Evolutionary conservation across 2,329 filamentous ascomycete species (phyloP).

Genomic region (Sporothrix dimorphospora): DNA sequence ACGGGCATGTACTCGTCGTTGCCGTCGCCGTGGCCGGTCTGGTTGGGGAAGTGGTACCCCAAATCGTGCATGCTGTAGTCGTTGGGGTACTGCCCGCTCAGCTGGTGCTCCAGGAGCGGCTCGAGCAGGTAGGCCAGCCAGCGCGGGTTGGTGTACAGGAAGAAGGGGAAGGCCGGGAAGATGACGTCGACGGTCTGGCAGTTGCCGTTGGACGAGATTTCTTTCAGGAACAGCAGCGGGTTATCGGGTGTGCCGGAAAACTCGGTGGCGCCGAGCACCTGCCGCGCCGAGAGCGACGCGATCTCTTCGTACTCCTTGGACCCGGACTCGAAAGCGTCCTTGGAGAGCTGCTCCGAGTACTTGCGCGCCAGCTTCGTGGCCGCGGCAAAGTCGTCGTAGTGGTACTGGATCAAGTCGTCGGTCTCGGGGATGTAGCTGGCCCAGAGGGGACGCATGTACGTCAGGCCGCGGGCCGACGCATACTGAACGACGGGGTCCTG

Average conservation of each 20-base stretch:
- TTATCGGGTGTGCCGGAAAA: slow-evolving; percentile 72
- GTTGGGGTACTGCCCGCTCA: slow-evolving; percentile 81
- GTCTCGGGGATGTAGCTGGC: slow-evolving; percentile 68
- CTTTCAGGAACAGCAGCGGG: slow-evolving; percentile 77
- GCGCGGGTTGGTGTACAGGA: slow-evolving; percentile 78
- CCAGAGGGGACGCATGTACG: slow-evolving; percentile 79
- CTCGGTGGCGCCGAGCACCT: slow-evolving; percentile 75
- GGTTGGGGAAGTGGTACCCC: slow-evolving; percentile 70
- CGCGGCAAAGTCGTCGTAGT: slow-evolving; percentile 71
- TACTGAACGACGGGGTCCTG: slow-evolving; percentile 80
- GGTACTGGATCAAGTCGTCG: slow-evolving; percentile 67
- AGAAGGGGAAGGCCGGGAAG: slow-evolving; percentile 82
- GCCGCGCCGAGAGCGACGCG: slow-evolving; percentile 75
- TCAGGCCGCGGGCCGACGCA: slow-evolving; percentile 74
- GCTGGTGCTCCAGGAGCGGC: slow-evolving; percentile 76
- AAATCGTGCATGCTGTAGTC: slow-evolving; percentile 77
- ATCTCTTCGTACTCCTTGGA: slow-evolving; percentile 76
- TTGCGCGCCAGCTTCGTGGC: slow-evolving; percentile 65
- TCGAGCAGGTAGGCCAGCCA: slow-evolving; percentile 79
- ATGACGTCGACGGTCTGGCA: slow-evolving; percentile 85
- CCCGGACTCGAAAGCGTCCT: slow-evolving; percentile 73
- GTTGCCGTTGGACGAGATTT: slow-evolving; percentile 83
- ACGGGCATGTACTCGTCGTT: slow-evolving; percentile 73
- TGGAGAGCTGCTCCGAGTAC: slow-evolving; percentile 70
- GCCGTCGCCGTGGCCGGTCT: slow-evolving; percentile 70